Evolutionary conservation across 208 protist genomes (phyloP).

Genomic region (Wallacemonas rigidus): DNA sequence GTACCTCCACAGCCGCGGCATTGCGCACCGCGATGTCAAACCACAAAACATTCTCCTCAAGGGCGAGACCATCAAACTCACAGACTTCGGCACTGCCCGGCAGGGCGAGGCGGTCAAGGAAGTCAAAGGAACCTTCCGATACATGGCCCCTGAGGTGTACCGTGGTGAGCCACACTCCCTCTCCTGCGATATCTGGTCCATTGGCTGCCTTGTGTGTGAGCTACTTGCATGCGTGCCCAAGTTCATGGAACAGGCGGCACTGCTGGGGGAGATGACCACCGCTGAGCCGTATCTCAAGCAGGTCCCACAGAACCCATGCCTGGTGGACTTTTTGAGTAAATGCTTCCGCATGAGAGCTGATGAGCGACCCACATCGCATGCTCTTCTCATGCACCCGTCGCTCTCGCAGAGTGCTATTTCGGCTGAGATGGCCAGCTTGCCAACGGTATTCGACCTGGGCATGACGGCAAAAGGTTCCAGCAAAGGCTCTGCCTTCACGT

Average conservation of each 20-base stretch:
- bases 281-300: constrained; percentile 50
- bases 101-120: constrained; percentile 69
- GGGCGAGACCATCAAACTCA: constrained; percentile 94
- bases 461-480: constrained; percentile 21
- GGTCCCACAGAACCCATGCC: constrained; percentile 52
- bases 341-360: constrained; percentile 79
- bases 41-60: constrained; percentile 96
- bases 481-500: constrained; percentile 31
- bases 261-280: constrained; percentile 69
- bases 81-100: constrained; percentile 96
- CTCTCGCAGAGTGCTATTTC: constrained; percentile 43
- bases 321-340: constrained; percentile 77
- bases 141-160: constrained; percentile 94
- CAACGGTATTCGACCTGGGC: constrained; percentile 62
- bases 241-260: constrained; percentile 76
- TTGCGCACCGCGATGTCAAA: constrained; percentile 98
- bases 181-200: constrained; percentile 90
- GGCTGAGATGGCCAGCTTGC: constrained; percentile 50
- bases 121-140: constrained; percentile 90
- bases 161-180: constrained; percentile 80
- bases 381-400: constrained; percentile 74
- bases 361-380: constrained; percentile 53
- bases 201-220: constrained; percentile 91
- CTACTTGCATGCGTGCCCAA: constrained; percentile 74
- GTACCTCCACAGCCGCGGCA: constrained; percentile 97